Evolutionary conservation across 805 yeast species (phyloP).

Genomic region (Dipodascus geniculatus): DNA sequence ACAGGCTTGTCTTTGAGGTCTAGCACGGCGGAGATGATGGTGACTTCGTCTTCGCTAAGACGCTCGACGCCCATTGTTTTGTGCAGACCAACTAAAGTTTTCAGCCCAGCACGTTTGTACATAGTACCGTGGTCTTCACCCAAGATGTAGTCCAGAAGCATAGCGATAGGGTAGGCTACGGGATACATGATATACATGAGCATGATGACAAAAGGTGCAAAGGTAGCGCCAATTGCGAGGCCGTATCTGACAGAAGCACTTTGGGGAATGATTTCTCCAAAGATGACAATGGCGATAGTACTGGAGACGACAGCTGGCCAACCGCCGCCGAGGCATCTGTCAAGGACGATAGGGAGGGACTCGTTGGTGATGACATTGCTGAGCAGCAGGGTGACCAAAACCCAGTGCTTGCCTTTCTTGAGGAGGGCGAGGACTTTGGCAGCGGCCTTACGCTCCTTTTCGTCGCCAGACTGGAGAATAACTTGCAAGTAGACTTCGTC

Average conservation of each 20-base stretch:
- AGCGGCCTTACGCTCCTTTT: conserved; percentile 53
- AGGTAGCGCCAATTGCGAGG: conserved; percentile 76
- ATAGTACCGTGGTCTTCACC: conserved; percentile 97
- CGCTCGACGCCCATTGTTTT: conserved; percentile 92
- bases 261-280: conserved; percentile 96
- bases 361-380: conserved; percentile 90
- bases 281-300: conserved; percentile 85
- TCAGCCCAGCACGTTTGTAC: conserved; percentile 84
- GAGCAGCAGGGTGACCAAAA: conserved; percentile 73
- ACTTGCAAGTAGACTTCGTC: conserved; percentile 92
- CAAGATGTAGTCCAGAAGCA: conserved; percentile 62
- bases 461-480: conserved; percentile 68
- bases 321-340: conserved; percentile 90
- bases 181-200: conserved; percentile 90
- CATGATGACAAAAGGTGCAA: conserved; percentile 74
- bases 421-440: conserved; percentile 59
- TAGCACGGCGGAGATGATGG: conserved; percentile 85
- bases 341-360: conserved; percentile 86
- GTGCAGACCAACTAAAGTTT: conserved; percentile 86
- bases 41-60: conserved; percentile 87
- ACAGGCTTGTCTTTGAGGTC: conserved; percentile 90
- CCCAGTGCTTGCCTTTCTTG: conserved; percentile 90
- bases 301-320: conserved; percentile 92
- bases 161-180: conserved; percentile 80
- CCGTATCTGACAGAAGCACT: conserved; percentile 89